These are phyloP conservation scores for Trichoderma citrinoviride DNA, from an alignment of 2,329 filamentous ascomycete genomes.

Conservation along the genomic window DNA sequence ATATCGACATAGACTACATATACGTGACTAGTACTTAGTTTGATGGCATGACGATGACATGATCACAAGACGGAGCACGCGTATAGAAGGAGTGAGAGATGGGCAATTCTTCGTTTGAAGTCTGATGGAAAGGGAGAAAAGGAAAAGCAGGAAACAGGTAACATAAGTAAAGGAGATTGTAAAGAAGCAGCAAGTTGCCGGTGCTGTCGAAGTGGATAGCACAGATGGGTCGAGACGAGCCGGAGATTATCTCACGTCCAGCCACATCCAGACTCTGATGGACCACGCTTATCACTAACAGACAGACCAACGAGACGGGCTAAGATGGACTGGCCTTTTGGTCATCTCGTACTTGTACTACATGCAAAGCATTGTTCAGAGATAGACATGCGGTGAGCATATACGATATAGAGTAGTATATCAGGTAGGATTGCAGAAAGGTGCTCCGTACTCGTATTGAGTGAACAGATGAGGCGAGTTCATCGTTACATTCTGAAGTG, in stretches of 20 bases:
- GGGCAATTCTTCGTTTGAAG: too few relatives aligned
- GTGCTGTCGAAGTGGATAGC: neutral
- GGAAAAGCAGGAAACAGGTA: neutral
- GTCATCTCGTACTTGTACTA: too few relatives aligned
- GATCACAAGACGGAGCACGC: neutral
- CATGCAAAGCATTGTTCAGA: too few relatives aligned
- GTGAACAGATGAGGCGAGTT: too few relatives aligned
- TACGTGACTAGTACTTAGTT: constrained; percentile 12
- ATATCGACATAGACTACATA: constrained; percentile 14
- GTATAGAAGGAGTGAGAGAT: neutral
- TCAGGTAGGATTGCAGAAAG: too few relatives aligned
- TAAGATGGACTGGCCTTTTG: neutral
- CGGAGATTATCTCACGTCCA: too few relatives aligned
- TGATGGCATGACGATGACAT: constrained; percentile 1
- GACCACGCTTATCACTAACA: neutral
- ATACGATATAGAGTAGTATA: too few relatives aligned
- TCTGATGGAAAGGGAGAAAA: too few relatives aligned
- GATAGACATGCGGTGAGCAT: too few relatives aligned
- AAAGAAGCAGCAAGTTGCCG: neutral
- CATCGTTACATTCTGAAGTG: too few relatives aligned
- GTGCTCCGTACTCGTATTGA: too few relatives aligned
- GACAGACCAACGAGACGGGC: neutral
- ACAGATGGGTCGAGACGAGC: neutral
- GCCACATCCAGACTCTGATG: constrained; percentile 1
- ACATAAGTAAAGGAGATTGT: neutral